A percentile compares a stretch with the other conserved stretches of the same genome.
Conservation (phyloP, 2,329 filamentous ascomycete species). For the Alternaria consortialis region DNA sequence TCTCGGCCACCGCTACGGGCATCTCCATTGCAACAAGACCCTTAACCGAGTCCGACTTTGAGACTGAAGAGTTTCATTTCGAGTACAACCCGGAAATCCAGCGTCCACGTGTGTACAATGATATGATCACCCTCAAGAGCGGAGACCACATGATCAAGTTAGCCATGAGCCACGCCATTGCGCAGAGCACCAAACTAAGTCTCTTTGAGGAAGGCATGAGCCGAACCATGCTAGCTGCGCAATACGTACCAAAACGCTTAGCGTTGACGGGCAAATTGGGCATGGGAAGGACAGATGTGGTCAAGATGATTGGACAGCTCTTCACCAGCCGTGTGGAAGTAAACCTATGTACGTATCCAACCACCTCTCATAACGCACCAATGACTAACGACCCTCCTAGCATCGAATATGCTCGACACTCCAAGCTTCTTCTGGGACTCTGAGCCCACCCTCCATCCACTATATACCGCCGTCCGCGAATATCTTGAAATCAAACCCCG, state of each 20-base stretch:
- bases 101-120: slow-evolving; percentile 92
- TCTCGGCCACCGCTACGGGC: slow-evolving; percentile 74
- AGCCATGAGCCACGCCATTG: slow-evolving; percentile 95
- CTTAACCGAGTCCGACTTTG: slow-evolving; percentile 87
- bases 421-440: slow-evolving; percentile 99
- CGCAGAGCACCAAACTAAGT: slow-evolving; percentile 94
- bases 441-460: slow-evolving; percentile 91
- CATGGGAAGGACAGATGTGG: slow-evolving; percentile 90
- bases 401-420: slow-evolving; percentile 93
- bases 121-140: slow-evolving; percentile 97
- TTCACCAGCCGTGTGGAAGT: slow-evolving; percentile 97
- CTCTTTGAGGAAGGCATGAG: slow-evolving; percentile 98
- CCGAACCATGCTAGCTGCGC: slow-evolving; percentile 89
- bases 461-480: slow-evolving; percentile 93
- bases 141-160: slow-evolving; percentile 99
- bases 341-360: slow-evolving; percentile 82
- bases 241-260: slow-evolving; percentile 88
- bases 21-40: slow-evolving; percentile 78
- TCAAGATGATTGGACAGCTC: slow-evolving; percentile 86
- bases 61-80: slow-evolving; percentile 98
- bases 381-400: slow-evolving; percentile 57
- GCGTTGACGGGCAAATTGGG: slow-evolving; percentile 89
- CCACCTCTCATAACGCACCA: not conserved
- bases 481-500: slow-evolving; percentile 97
- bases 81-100: slow-evolving; percentile 90